Evolutionary conservation across 306 rosid genomes (phyloP), one percentile per base, ranked within the genome.

Genomic region (Macrotyloma uniflorum): DNA sequence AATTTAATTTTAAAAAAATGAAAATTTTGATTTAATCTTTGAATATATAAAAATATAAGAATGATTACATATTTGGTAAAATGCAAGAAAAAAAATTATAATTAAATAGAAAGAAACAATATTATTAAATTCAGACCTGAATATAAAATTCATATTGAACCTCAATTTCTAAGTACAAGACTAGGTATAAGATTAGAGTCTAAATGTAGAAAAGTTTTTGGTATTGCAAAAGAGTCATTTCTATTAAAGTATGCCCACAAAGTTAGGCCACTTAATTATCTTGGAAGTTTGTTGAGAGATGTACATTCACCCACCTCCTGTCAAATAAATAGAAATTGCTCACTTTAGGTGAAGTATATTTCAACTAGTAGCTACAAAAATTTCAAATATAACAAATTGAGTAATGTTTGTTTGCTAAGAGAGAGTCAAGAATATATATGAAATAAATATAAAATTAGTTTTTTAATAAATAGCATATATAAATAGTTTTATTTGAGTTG

Each of bases 241-340:
- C 62, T 55, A 22, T 24, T 24, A 57, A 11, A 13, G 24, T 57
- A 35, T 57, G 35, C 30, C 61, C 5, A 23, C 33, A 38, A 45
- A 28, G 47, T 74, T 74, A 74, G 76, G 80, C 65, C 30, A 67
- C 80, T 76, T 74, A 74, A 63, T 71, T 51, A 36, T 9, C 19
- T 54, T 32, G 7, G 33, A 36, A 28, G 4, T 42, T 45, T 42
- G 69, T 80, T 80, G 54, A 28, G 67, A 42, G 14, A 26, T 45
- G 46, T 69, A 43, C 53, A 57, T 68, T 20, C 33, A 40, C 12
- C 63, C 20, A 78, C 43, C 69, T 28, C 65, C 33, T 24, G 6
- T 19, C 0, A 1, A 11, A 7, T 36, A 42, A 35, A 4, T 7
- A 14, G 6, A 43, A 13, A 20, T 69, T 57, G 33, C 26, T 32